These are phyloP conservation scores for Handroanthus guayacan DNA, from an alignment of 257 asterid genomes.

Conservation along the genomic window DNA sequence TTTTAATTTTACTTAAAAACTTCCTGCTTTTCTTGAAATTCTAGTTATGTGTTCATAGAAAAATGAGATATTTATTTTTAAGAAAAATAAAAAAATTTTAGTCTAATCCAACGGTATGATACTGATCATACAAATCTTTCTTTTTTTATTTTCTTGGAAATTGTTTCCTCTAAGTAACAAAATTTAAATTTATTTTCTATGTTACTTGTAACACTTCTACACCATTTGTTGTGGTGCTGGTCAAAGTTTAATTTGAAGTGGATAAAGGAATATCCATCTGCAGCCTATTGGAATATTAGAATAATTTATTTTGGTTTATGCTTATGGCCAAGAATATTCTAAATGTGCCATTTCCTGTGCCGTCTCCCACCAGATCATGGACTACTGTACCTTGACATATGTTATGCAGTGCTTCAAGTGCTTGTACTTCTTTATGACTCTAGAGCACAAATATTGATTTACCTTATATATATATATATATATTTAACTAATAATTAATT, in stretches of 20 bases:
- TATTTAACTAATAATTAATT: no score
- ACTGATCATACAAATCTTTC: background rate
- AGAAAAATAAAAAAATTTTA: no score
- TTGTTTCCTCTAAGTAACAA: constrained; percentile 9
- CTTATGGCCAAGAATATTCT: constrained; percentile 42
- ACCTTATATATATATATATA: no score
- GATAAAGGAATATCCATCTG: constrained; percentile 33
- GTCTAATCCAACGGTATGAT: no score
- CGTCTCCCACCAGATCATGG: background rate
- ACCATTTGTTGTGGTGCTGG: constrained; percentile 4
- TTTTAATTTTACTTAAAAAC: no score
- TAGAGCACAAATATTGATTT: no score
- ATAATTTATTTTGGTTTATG: constrained; percentile 25
- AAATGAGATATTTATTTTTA: no score
- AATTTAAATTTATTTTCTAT: background rate
- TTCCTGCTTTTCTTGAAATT: no score
- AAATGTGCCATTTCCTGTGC: constrained; percentile 27
- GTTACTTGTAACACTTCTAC: constrained; percentile 35
- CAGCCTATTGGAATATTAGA: constrained; percentile 35
- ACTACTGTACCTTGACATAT: constrained; percentile 5
- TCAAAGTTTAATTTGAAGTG: constrained; percentile 6
- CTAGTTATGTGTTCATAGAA: no score
- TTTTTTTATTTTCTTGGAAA: background rate
- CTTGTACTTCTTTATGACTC: background rate
- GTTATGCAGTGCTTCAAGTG: background rate